Percentiles rank a stretch among this genome's conserved stretches.
phyloP scores from a whole-genome alignment of 805 yeast genomes.

The Metschnikowia picachoensis region DNA sequence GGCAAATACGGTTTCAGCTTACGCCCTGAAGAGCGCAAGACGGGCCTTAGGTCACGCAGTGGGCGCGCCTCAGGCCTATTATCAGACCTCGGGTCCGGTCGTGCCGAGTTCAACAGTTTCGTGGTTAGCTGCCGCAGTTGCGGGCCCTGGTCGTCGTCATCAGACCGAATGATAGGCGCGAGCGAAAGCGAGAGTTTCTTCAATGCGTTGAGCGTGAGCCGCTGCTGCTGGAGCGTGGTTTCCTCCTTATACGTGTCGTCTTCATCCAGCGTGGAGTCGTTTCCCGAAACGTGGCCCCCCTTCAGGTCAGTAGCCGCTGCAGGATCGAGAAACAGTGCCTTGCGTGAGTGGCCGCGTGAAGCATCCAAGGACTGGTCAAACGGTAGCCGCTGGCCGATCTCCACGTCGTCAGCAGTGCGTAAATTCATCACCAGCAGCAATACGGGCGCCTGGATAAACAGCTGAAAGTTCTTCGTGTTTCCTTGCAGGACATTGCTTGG shows the following conservation, averaged over 20 bases:
- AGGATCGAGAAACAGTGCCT: constrained; percentile 1
- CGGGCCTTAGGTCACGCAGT: constrained; percentile 2
- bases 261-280: constrained; percentile 6
- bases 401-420: constrained; percentile 29
- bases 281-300: not conserved
- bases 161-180: constrained; percentile 32
- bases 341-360: not conserved
- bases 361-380: constrained; percentile 23
- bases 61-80: not conserved
- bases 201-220: constrained; percentile 40
- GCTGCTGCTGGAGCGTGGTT: constrained; percentile 38
- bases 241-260: constrained; percentile 33
- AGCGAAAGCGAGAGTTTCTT: constrained; percentile 41
- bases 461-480: constrained; percentile 35
- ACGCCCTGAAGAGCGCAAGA: constrained; percentile 1
- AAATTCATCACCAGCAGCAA: constrained; percentile 34
- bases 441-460: constrained; percentile 45
- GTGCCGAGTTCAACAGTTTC: constrained; percentile 9
- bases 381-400: constrained; percentile 41
- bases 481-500: constrained; percentile 12
- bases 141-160: constrained; percentile 19
- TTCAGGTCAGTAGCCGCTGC: not conserved
- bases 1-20: constrained; percentile 38
- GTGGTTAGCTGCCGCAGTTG: constrained; percentile 13
- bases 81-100: not conserved